A percentile compares a stretch with the other conserved stretches of the same genome.
Evolutionary conservation across 805 yeast species (phyloP).

Genomic region (Metschnikowia vanudenii): DNA sequence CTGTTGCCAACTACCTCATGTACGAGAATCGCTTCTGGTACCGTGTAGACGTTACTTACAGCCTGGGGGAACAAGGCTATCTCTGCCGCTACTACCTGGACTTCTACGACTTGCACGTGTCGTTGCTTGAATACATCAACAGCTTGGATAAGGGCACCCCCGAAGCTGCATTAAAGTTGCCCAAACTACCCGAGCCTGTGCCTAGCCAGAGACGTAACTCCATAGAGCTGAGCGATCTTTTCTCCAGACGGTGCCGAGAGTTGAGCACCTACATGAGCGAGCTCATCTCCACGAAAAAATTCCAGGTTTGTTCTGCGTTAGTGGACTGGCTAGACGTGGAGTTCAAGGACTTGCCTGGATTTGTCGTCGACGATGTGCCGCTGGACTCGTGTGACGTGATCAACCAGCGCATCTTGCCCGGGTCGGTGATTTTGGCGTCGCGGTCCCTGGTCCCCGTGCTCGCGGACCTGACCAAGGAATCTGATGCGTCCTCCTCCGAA

Average conservation of each 20-base stretch:
- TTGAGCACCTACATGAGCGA: constrained; percentile 40
- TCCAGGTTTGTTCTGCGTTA: constrained; percentile 27
- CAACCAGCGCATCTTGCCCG: constrained; percentile 18
- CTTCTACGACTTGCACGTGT: constrained; percentile 45
- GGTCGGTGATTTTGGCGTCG: constrained; percentile 18
- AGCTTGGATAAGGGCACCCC: constrained; percentile 1
- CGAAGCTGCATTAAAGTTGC: constrained; percentile 22
- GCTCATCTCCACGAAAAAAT: constrained; percentile 29
- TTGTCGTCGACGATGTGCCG: constrained; percentile 19
- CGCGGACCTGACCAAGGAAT: constrained; percentile 3
- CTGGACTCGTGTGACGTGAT: constrained; percentile 15
- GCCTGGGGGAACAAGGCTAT: constrained; percentile 36
- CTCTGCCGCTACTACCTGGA: constrained; percentile 52
- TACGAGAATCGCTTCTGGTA: constrained; percentile 51
- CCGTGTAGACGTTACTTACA: constrained; percentile 41
- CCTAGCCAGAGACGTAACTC: constrained; percentile 29
- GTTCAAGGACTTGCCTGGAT: constrained; percentile 28
- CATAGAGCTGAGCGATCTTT: constrained; percentile 15
- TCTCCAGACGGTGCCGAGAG: constrained; percentile 36
- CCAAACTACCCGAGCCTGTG: constrained; percentile 49
- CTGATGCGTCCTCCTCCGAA: not conserved
- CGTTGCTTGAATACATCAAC: constrained; percentile 23
- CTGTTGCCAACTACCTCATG: constrained; percentile 40
- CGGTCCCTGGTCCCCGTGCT: constrained; percentile 3
- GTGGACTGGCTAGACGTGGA: constrained; percentile 29